Percentiles rank a stretch among this genome's conserved stretches.
Conservation (phyloP, 2,329 filamentous ascomycete genomes). For the Scorias spongiosa region DNA sequence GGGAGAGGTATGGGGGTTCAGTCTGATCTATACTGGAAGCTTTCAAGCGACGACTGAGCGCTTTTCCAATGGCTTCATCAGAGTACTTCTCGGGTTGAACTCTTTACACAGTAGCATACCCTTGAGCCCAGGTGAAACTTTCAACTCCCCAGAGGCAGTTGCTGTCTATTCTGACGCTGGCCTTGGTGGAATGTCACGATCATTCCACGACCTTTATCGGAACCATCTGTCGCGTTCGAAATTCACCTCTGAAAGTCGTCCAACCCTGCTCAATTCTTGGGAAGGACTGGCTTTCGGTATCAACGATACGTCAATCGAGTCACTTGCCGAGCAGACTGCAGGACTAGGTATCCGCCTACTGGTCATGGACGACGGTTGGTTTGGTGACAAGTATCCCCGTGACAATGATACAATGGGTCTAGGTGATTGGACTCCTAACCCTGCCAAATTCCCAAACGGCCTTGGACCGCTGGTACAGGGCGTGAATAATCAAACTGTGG, state of each 20-base stretch:
- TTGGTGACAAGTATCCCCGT: conserved; percentile 47
- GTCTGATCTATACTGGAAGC: conserved; percentile 48
- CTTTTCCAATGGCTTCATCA: conserved; percentile 45
- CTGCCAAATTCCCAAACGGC: conserved; percentile 42
- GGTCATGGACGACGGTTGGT: conserved; percentile 54
- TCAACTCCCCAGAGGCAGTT: conserved; percentile 48
- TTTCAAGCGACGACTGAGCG: conserved; percentile 48
- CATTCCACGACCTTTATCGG: conserved; percentile 45
- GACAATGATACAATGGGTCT: conserved; percentile 42
- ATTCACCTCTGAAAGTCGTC: conserved; percentile 36
- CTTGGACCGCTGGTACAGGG: conserved; percentile 36
- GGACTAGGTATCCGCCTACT: conserved; percentile 47
- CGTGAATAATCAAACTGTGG: conserved; percentile 34
- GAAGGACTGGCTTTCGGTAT: conserved; percentile 46
- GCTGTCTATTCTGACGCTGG: conserved; percentile 45
- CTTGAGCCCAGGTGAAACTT: conserved; percentile 39
- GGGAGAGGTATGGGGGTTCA: conserved; percentile 50
- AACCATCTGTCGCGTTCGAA: conserved; percentile 45
- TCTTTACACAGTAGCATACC: conserved; percentile 45
- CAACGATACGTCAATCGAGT: conserved; percentile 40
- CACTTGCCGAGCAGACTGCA: conserved; percentile 41
- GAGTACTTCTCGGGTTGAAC: conserved; percentile 46
- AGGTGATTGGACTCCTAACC: conserved; percentile 49
- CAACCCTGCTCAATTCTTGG: conserved; percentile 50
- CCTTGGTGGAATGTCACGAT: conserved; percentile 46